Evolutionary conservation across 2,329 filamentous ascomycete genomes (phyloP), one percentile per base, ranked within the genome.

Genomic region (Acrodontium crateriforme): DNA sequence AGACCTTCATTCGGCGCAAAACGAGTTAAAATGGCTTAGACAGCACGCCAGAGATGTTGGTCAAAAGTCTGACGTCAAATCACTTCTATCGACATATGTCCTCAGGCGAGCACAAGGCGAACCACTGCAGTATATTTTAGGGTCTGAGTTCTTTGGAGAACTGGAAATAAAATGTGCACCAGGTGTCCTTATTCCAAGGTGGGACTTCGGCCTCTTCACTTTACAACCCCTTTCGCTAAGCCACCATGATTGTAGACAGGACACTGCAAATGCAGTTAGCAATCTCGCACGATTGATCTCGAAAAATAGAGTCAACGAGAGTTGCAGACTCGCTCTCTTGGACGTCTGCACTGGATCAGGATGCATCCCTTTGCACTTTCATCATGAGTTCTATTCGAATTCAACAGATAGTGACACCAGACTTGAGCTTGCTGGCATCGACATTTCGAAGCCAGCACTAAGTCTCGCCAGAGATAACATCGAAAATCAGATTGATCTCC

Each of bases 321-420:
- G n/a, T 8, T 13, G 14, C 7, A 8, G 43, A 4, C 20, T 22
- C 20, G 20, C 20, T 22, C 20, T 22, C 21, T 53, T 94, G 6
- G 89, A 98, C 52, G 62, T 94, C 16, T 95, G 89, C 53, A 85
- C 83, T 0, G 89, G 89, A 7, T 82, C 80, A 4, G 89, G 89
- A 4, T 94, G 87, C 55, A 92, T 95, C 37, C 69, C 83, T 0
- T 66, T 95, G 6, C 67, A 82, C 3, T 63, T 93, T 5, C 71
- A 78, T 36, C 62, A 74, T 18, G 62, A 75, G 7, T 65, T 83
- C 32, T 48, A 44, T 17, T 41, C 49, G 3, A 44, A 52, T 2
- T 9, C 18, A 8, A 19, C 21, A 6, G 15, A 27, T 12, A 22
- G 8, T 4, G 4, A 10, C 4, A 41, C 50, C 1, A 26, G 39